Base-by-base conservation (phyloP, 2,329 filamentous ascomycete species). In the Aspergillus sp. region DNA sequence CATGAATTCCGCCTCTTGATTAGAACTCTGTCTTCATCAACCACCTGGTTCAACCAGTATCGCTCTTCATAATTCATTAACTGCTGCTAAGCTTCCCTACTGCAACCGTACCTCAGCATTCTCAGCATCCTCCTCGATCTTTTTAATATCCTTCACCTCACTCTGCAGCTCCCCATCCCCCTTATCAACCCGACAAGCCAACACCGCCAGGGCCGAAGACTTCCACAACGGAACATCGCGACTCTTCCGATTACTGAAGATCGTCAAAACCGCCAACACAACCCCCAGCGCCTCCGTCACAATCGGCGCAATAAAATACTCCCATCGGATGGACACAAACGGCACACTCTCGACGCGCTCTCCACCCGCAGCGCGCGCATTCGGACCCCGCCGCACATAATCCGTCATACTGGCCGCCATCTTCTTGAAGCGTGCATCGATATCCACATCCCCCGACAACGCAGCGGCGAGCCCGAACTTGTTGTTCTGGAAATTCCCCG, bases 211-310 rank as follows among this genome's bases (percentile, higher is more conserved):
- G 45, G 54, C 44, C 13, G 62, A 64, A 9, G 60, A 61, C 39
- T 64, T 64, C 62, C 60, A 64, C 20, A 64, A 27, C 6, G 60
- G 60, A 39, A 62, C 58, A 20, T 41, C 30, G 30, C 58, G 54
- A 17, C 60, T 57, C 37, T 27, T 46, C 7, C 58, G 56, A 54
- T 62, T 64, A 37, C 46, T 52, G 20, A 61, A 41, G 19, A 64
- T 56, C 22, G 52, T 61, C 51, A 59, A 51, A 22, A 62, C 48
- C 6, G 61, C 51, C 27, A 64, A 62, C 48, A 61, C 30, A 4
- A 64, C 46, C 3, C 53, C 60, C 34, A 62, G 24, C 1, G 3
- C 33, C 15, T 60, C 60, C 12, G 48, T 57, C 40, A 56, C 51
- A 52, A 60, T 57, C 7, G 61, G 27, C 27, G 27, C 3, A 30